Conservation (phyloP, 2,329 filamentous ascomycete species). For the Penicillium sp. region DNA sequence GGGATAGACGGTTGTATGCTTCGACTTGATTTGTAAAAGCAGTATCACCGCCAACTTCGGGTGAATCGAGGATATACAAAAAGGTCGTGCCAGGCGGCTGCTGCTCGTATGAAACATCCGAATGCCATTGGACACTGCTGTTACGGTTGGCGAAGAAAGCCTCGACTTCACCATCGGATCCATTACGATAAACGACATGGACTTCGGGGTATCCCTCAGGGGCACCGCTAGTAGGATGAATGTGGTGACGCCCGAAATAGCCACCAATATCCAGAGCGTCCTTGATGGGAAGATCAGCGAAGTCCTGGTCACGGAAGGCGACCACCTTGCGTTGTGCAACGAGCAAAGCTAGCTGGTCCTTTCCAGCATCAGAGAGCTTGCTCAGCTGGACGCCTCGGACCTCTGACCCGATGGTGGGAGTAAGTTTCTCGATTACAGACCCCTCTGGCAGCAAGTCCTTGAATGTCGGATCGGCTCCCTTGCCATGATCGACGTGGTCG, state of each 20-base stretch:
- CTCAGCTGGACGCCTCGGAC: constrained; percentile 48
- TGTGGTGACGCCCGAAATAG: constrained; percentile 26
- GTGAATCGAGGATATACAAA: constrained; percentile 22
- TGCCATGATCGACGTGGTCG: constrained; percentile 39
- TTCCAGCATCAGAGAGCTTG: constrained; percentile 45
- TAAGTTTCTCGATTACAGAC: constrained; percentile 15
- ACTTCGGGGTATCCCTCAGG: constrained; percentile 10
- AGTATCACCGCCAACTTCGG: constrained; percentile 29
- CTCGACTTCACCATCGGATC: constrained; percentile 6
- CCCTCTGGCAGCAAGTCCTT: constrained; percentile 36
- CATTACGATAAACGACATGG: constrained; percentile 11
- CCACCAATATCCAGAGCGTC: constrained; percentile 21
- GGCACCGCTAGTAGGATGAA: constrained; percentile 17
- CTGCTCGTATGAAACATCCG: constrained; percentile 25
- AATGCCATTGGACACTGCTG: constrained; percentile 20
- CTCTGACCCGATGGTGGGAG: constrained; percentile 45
- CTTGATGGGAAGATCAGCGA: constrained; percentile 18
- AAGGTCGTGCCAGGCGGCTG: constrained; percentile 28
- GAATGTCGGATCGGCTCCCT: constrained; percentile 41
- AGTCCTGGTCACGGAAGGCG: constrained; percentile 18
- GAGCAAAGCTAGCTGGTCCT: constrained; percentile 48
- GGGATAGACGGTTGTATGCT: constrained; percentile 27
- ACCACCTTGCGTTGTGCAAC: constrained; percentile 28
- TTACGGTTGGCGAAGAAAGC: constrained; percentile 28
- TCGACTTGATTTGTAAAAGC: constrained; percentile 25